Percentiles rank a stretch among this genome's conserved stretches.
Conservation (phyloP, 2,329 filamentous ascomycete genomes). For the Monilinia fructigena region DNA sequence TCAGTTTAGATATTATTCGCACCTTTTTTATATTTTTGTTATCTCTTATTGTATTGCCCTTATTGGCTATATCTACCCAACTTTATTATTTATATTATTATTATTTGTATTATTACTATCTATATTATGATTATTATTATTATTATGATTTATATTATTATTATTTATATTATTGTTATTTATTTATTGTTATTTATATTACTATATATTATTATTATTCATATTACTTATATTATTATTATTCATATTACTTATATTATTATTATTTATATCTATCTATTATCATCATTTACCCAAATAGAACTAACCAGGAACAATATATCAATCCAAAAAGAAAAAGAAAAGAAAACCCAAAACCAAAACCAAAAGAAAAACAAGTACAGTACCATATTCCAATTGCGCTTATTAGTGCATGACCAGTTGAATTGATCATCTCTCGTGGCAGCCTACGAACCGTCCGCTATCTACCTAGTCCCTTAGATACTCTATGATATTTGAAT, state of each 20-base stretch:
- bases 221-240: background rate
- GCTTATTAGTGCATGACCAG: conserved; percentile 24
- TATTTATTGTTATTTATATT: background rate
- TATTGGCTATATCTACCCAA: too few species aligned
- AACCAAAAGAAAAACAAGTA: too few species aligned
- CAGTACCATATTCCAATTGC: conserved; percentile 21
- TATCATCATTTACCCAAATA: background rate
- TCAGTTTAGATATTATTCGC: background rate
- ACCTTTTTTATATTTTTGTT: conserved; percentile 8
- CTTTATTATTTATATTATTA: background rate
- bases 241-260: background rate
- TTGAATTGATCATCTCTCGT: conserved; percentile 24
- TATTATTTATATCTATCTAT: background rate
- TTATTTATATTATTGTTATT: background rate
- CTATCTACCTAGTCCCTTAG: background rate
- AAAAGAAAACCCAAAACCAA: too few species aligned
- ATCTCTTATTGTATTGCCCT: background rate
- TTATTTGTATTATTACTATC: background rate
- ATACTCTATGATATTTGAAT: conserved; percentile 4
- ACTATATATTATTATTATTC: background rate
- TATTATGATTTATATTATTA: background rate
- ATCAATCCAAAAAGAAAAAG: too few species aligned
- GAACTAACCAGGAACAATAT: background rate
- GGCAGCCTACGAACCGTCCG: conserved; percentile 24
- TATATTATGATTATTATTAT: background rate